These are phyloP conservation scores for Scheffersomyces ergatensis DNA, from an alignment of 805 yeast genomes.

Conservation along the genomic window DNA sequence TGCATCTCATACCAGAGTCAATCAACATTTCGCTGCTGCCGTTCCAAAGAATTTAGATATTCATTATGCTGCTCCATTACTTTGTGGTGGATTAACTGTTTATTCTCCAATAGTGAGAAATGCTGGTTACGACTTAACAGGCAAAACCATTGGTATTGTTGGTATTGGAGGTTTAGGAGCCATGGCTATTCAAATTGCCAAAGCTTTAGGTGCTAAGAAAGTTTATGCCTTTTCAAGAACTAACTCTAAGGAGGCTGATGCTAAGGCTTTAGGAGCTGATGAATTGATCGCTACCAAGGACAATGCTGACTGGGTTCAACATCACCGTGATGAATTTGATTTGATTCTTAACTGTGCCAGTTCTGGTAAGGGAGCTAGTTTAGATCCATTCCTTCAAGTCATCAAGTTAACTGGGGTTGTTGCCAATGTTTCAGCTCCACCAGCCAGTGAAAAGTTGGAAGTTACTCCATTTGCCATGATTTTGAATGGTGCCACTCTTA, in stretches of 20 bases:
- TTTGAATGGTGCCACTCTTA: conserved; percentile 21
- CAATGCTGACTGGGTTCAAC: conserved; percentile 35
- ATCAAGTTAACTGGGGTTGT: conserved; percentile 21
- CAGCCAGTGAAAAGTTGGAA: conserved; percentile 15
- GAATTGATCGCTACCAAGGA: conserved; percentile 48
- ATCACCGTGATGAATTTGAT: conserved; percentile 39
- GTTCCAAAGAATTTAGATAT: conserved; percentile 45
- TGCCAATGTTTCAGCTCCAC: conserved; percentile 27
- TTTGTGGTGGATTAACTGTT: conserved; percentile 57
- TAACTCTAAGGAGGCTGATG: conserved; percentile 23
- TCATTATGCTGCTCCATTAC: conserved; percentile 46
- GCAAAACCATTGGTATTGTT: conserved; percentile 50
- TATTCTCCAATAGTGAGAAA: conserved; percentile 49
- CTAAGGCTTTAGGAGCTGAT: conserved; percentile 27
- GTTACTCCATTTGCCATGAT: conserved; percentile 21
- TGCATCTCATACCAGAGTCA: conserved; percentile 43
- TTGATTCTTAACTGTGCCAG: conserved; percentile 54
- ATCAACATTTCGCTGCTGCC: conserved; percentile 42
- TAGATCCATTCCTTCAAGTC: conserved; percentile 41
- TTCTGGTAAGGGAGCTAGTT: conserved; percentile 47
- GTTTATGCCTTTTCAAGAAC: conserved; percentile 35
- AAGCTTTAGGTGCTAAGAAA: conserved; percentile 61
- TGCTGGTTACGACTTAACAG: conserved; percentile 18
- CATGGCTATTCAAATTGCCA: conserved; percentile 56
- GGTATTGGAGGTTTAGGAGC: conserved; percentile 71